These are phyloP conservation scores for Backusella macrospora DNA, from an alignment of 192 early-diverging fungal species.

Conservation along the genomic window DNA sequence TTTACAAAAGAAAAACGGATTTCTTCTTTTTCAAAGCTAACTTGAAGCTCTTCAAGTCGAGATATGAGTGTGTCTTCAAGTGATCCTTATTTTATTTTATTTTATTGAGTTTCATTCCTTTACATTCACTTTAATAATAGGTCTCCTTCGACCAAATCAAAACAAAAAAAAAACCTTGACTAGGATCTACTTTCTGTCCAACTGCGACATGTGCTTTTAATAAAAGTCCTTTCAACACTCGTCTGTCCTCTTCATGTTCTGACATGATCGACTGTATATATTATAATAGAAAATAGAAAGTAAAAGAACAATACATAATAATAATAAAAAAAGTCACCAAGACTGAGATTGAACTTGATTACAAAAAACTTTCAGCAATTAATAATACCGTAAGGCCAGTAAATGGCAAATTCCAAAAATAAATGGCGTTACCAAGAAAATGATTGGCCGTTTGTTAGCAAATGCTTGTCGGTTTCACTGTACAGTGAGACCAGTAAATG, in stretches of 20 bases:
- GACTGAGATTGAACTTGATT: no score
- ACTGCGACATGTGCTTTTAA: not conserved
- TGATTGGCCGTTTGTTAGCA: no score
- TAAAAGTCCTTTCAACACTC: conserved; percentile 2
- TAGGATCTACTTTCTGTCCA: conserved; percentile 11
- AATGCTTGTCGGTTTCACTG: no score
- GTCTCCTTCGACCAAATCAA: not conserved
- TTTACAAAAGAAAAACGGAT: conserved; percentile 21
- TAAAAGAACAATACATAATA: not conserved
- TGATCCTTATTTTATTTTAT: not conserved
- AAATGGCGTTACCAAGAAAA: no score
- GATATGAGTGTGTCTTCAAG: conserved; percentile 21
- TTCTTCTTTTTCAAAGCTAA: not conserved
- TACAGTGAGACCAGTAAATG: no score
- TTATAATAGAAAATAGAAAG: not conserved
- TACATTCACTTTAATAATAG: not conserved
- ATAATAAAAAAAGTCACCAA: not conserved
- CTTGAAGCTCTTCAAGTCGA: conserved; percentile 26
- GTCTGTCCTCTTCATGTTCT: conserved; percentile 9
- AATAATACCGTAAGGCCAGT: no score
- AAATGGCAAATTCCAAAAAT: no score
- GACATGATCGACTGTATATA: not conserved
- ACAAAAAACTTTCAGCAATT: no score
- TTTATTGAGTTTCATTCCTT: not conserved
- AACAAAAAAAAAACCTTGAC: conserved; percentile 7